These are phyloP conservation scores for Paradendryphiella salina DNA, from an alignment of 2,329 filamentous ascomycete genomes.

Conservation along the genomic window DNA sequence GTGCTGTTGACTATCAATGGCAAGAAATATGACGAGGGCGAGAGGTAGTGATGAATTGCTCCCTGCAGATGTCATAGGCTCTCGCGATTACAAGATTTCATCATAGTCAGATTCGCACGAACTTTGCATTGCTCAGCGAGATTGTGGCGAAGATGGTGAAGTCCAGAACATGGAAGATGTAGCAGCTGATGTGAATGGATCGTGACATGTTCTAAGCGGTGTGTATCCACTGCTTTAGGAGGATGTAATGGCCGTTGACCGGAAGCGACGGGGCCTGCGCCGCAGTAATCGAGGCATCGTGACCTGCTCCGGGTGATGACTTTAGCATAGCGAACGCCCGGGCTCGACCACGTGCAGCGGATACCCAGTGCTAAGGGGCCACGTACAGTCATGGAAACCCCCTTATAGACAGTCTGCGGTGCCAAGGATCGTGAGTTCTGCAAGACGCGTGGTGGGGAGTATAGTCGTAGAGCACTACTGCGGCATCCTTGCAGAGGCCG, in stretches of 20 bases:
- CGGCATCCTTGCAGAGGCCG: conserved; percentile 1
- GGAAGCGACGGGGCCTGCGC: conserved; percentile 15
- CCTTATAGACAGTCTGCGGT: conserved; percentile 4
- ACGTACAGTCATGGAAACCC: conserved; percentile 31
- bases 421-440: conserved; percentile 40
- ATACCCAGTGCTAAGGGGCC: conserved; percentile 30
- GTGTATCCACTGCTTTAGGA: conserved; percentile 20
- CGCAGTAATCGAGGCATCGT: conserved; percentile 22
- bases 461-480: conserved; percentile 5
- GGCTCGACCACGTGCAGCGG: conserved; percentile 31
- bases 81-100: background rate
- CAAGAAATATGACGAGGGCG: conserved; percentile 22
- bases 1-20: conserved; percentile 38
- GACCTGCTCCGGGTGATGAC: conserved; percentile 17
- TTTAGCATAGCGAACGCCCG: conserved; percentile 1
- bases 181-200: conserved; percentile 17
- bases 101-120: no score
- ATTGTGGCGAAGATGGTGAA: conserved; percentile 27
- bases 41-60: conserved; percentile 6
- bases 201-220: conserved; percentile 36
- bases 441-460: conserved; percentile 14
- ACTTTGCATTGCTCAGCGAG: conserved; percentile 2
- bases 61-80: background rate
- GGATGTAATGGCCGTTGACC: conserved; percentile 10
- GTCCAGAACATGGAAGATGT: conserved; percentile 11